A percentile compares a stretch with the other conserved stretches of the same genome.
Conservation (phyloP, 2,329 filamentous ascomycete species). For the Exophiala xenobiotica region DNA sequence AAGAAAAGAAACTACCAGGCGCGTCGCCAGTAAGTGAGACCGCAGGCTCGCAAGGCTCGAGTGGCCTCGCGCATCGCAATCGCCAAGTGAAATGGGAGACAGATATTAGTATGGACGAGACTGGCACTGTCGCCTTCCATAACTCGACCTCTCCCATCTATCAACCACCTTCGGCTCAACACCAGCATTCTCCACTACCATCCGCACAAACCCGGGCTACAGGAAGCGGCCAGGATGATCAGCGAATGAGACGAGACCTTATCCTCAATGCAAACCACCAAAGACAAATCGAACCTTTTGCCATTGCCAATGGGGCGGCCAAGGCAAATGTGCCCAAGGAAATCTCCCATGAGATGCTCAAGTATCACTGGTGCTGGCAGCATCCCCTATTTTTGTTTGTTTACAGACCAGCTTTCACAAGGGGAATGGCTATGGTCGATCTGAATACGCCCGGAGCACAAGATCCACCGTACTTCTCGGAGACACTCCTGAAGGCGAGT, state of each 20-base stretch:
- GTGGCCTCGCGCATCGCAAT: slow-evolving; percentile 15
- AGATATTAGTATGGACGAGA: slow-evolving; percentile 29
- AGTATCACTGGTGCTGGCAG: slow-evolving; percentile 35
- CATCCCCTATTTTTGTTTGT: slow-evolving; percentile 34
- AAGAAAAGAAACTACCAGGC: slow-evolving; percentile 27
- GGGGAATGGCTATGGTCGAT: slow-evolving; percentile 28
- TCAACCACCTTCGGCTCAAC: slow-evolving; percentile 22
- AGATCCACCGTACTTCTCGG: slow-evolving; percentile 32
- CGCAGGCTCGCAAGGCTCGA: slow-evolving; percentile 22
- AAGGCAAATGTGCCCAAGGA: slow-evolving; percentile 31
- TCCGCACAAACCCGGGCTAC: slow-evolving; percentile 2
- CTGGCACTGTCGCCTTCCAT: slow-evolving; percentile 29
- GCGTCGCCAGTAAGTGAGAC: slow-evolving; percentile 26
- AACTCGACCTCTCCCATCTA: slow-evolving; percentile 30
- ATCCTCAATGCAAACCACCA: slow-evolving; percentile 27
- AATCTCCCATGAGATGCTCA: slow-evolving; percentile 30
- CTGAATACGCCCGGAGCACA: slow-evolving; percentile 19
- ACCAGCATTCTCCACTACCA: slow-evolving; percentile 11
- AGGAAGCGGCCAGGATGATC: slow-evolving; percentile 17
- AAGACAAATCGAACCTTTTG: slow-evolving; percentile 27
- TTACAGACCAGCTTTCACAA: slow-evolving; percentile 34
- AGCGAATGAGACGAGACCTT: slow-evolving; percentile 24
- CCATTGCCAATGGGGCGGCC: slow-evolving; percentile 28
- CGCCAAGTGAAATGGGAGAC: slow-evolving; percentile 26
- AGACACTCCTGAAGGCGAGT: slow-evolving; percentile 30